Evolutionary conservation across 495 filamentous ascomycete species (phyloP).

Genomic region (Lichenothelia convexa): DNA sequence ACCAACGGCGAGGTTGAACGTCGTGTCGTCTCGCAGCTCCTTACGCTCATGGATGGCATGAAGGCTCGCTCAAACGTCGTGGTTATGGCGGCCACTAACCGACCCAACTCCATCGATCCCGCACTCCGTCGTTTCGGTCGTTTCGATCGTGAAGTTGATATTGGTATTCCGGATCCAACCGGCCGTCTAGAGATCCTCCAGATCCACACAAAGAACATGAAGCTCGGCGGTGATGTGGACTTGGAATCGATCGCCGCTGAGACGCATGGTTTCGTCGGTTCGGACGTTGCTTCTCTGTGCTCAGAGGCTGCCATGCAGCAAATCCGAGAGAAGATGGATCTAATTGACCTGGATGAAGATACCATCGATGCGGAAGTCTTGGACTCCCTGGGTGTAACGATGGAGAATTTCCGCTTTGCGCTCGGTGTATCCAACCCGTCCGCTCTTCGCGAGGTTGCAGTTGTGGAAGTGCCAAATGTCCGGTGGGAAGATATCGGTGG

Average conservation of each 20-base stretch:
- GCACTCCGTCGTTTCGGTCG: conserved; percentile 93
- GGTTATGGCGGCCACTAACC: conserved; percentile 96
- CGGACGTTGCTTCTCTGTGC: conserved; percentile 95
- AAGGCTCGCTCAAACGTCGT: conserved; percentile 96
- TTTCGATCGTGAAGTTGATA: conserved; percentile 97
- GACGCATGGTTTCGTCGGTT: conserved; percentile 98
- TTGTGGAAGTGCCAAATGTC: conserved; percentile 97
- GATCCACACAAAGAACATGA: conserved; percentile 99
- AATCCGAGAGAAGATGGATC: conserved; percentile 99
- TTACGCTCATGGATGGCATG: conserved; percentile 99
- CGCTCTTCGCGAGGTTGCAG: conserved; percentile 93
- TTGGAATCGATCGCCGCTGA: conserved; percentile 92
- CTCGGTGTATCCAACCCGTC: conserved; percentile 97
- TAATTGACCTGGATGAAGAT: conserved; percentile 97
- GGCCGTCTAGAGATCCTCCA: conserved; percentile 96
- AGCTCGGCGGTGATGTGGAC: conserved; percentile 90
- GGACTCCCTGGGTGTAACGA: conserved; percentile 93
- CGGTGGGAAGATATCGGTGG: conserved; percentile 99
- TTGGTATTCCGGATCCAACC: conserved; percentile 93
- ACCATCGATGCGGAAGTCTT: conserved; percentile 97
- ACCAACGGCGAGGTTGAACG: conserved; percentile 98
- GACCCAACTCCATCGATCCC: conserved; percentile 94
- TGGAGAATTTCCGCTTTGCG: conserved; percentile 99
- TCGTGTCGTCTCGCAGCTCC: conserved; percentile 90
- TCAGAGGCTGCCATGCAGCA: conserved; percentile 99